These are phyloP conservation scores for Brasenia schreberi DNA, from an alignment of 164 flowering plant species.

Conservation along the genomic window DNA sequence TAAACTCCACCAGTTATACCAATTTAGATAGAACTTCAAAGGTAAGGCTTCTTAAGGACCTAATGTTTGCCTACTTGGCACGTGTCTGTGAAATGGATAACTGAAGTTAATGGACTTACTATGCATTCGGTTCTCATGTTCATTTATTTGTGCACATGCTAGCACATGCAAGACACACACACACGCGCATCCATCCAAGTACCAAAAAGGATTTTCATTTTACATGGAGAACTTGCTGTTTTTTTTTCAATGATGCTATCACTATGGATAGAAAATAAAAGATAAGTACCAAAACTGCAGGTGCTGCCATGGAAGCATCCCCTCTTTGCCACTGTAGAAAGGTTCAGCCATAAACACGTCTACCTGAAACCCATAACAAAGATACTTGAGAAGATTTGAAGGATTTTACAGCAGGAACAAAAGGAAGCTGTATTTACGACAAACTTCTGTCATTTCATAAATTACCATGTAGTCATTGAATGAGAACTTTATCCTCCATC, in stretches of 20 bases:
- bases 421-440: background rate
- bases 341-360: conserved; percentile 79
- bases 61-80: too few relatives aligned
- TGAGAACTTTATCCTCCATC: too few relatives aligned
- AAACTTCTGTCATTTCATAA: background rate
- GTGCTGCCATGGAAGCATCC: conserved; percentile 85
- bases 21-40: too few relatives aligned
- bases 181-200: too few relatives aligned
- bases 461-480: too few relatives aligned
- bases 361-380: conserved; percentile 27
- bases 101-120: too few relatives aligned
- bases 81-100: too few relatives aligned
- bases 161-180: background rate
- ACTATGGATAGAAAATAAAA: background rate
- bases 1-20: too few relatives aligned
- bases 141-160: background rate
- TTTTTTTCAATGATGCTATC: too few relatives aligned
- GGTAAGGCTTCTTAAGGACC: too few relatives aligned
- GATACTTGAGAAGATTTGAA: background rate
- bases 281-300: conserved; percentile 71
- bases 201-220: background rate
- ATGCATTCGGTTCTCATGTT: background rate
- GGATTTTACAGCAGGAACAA: background rate
- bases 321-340: conserved; percentile 63
- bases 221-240: background rate